These are phyloP conservation scores for Breynia disticha DNA, from an alignment of 441 rosid species.

Conservation along the genomic window DNA sequence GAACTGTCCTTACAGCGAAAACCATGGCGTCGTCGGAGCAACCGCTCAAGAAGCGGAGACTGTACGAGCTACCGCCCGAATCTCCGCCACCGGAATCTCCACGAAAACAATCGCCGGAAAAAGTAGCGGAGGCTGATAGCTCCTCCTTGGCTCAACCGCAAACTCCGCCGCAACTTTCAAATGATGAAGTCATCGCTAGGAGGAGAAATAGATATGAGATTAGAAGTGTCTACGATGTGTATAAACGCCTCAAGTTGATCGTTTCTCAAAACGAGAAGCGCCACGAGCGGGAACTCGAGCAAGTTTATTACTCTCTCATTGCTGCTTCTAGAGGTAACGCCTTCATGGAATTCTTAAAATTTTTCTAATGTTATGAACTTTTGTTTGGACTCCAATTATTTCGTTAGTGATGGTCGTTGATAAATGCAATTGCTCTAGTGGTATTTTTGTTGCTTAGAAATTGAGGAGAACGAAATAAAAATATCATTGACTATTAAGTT, in stretches of 20 bases:
- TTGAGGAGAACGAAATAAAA: too few relatives aligned
- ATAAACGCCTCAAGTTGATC: constrained; percentile 61
- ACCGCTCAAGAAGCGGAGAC: constrained; percentile 52
- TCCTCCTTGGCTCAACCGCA: constrained; percentile 28
- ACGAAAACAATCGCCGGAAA: constrained; percentile 16
- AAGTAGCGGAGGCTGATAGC: constrained; percentile 20
- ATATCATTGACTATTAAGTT: too few relatives aligned
- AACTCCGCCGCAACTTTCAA: constrained; percentile 61
- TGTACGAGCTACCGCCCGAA: constrained; percentile 34
- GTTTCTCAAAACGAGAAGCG: constrained; percentile 48
- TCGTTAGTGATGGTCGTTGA: neutral
- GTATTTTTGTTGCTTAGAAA: too few relatives aligned
- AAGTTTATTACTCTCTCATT: constrained; percentile 66
- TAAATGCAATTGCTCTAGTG: too few relatives aligned
- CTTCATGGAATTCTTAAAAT: neutral
- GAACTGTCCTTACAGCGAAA: neutral
- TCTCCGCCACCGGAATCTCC: constrained; percentile 10
- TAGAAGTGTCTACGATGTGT: constrained; percentile 63
- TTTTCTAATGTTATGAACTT: neutral
- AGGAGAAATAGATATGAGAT: constrained; percentile 76
- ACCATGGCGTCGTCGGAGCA: constrained; percentile 67
- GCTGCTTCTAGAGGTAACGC: constrained; percentile 63
- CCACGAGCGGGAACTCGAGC: constrained; percentile 49
- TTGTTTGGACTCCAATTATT: neutral
- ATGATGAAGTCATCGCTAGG: constrained; percentile 52